Conservation (phyloP, 176 grass and related monocot species). For the Panicum miliaceum region DNA sequence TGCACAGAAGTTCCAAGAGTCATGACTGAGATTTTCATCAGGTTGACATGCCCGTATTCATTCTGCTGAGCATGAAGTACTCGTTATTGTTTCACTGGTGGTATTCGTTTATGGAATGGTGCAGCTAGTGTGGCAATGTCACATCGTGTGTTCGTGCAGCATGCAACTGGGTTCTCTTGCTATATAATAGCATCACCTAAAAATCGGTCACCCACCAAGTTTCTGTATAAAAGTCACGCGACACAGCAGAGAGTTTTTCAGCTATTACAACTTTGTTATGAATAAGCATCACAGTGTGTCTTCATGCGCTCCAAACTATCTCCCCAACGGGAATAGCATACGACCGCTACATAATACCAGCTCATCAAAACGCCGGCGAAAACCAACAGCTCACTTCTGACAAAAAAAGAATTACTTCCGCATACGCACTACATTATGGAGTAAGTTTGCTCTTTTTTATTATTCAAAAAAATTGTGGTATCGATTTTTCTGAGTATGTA, state of each 20-base stretch:
- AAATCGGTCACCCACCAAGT: not conserved
- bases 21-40: too few species aligned
- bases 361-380: conserved; percentile 41
- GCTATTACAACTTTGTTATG: not conserved
- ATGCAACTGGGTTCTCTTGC: too few species aligned
- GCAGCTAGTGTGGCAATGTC: too few species aligned
- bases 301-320: not conserved
- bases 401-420: conserved; percentile 33
- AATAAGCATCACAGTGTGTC: conserved; percentile 12
- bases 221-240: not conserved
- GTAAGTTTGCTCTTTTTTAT: conserved; percentile 57
- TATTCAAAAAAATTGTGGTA: conserved; percentile 52
- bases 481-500: conserved; percentile 4
- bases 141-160: not conserved
- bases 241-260: not conserved
- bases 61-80: too few species aligned
- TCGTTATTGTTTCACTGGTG: too few species aligned
- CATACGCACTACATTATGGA: conserved; percentile 39
- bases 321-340: not conserved
- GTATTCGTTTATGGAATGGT: too few species aligned
- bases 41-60: too few species aligned
- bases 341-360: conserved; percentile 9
- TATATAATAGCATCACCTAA: too few species aligned
- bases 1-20: too few species aligned
- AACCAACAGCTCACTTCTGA: conserved; percentile 29